A percentile compares a stretch with the other conserved stretches of the same genome.
These are phyloP conservation scores for Nephelium lappaceum DNA, from an alignment of 345 rosid genomes.

Conservation along the genomic window DNA sequence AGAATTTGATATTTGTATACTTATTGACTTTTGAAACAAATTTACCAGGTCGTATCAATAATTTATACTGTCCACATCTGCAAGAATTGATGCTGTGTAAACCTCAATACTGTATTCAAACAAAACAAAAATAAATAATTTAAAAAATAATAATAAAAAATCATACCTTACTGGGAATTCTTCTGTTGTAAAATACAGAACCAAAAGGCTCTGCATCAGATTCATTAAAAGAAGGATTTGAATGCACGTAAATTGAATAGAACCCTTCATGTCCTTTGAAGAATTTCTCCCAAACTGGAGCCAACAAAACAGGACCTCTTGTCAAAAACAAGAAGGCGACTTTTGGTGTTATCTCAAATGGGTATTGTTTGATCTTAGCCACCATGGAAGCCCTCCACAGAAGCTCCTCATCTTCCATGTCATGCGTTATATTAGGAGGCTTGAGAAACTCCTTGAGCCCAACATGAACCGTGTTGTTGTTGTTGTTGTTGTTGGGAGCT, in stretches of 20 bases:
- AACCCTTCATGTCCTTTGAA: slow-evolving; percentile 65
- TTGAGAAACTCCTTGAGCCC: slow-evolving; percentile 46
- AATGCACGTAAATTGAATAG: slow-evolving; percentile 71
- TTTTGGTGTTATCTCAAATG: slow-evolving; percentile 57
- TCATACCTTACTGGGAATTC: slow-evolving; percentile 83
- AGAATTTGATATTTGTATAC: background rate
- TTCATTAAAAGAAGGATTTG: slow-evolving; percentile 53
- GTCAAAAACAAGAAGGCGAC: slow-evolving; percentile 89
- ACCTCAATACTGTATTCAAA: background rate
- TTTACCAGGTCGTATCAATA: background rate
- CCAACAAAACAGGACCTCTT: slow-evolving; percentile 65
- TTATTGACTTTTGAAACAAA: background rate
- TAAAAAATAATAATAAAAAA: background rate
- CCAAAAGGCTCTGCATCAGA: slow-evolving; percentile 40
- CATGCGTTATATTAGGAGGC: slow-evolving; percentile 48
- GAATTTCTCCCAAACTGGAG: slow-evolving; percentile 84
- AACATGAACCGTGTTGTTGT: background rate
- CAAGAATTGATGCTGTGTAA: background rate
- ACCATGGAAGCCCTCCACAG: slow-evolving; percentile 74
- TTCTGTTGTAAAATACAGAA: slow-evolving; percentile 61
- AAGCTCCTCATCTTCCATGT: slow-evolving; percentile 75
- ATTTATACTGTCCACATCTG: background rate
- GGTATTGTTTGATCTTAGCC: slow-evolving; percentile 39
- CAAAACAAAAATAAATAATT: background rate
- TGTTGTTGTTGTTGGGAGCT: background rate